phyloP scores from a whole-genome alignment of 2,329 filamentous ascomycete genomes.

The Tolypocladium sp. region DNA sequence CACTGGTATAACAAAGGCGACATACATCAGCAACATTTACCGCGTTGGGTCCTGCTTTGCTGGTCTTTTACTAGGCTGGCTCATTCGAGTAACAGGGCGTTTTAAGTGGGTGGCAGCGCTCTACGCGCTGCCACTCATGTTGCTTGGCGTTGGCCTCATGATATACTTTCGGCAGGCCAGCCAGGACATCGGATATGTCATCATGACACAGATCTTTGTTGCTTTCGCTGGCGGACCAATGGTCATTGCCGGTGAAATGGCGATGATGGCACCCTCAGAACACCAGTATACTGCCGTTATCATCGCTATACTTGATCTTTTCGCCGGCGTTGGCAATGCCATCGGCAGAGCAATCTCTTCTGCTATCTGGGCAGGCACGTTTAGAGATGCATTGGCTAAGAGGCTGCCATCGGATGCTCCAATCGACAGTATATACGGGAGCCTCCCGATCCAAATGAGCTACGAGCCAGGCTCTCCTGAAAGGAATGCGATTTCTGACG shows the following conservation, averaged over 20 bases:
- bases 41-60: constrained; percentile 31
- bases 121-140: constrained; percentile 43
- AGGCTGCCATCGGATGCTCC: constrained; percentile 37
- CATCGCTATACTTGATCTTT: constrained; percentile 50
- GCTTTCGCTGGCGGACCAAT: constrained; percentile 50
- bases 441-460: constrained; percentile 41
- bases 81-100: constrained; percentile 35
- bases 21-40: constrained; percentile 36
- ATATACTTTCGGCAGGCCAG: constrained; percentile 47
- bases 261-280: constrained; percentile 47
- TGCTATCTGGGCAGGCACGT: constrained; percentile 55
- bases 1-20: constrained; percentile 21
- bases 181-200: constrained; percentile 40
- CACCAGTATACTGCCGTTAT: constrained; percentile 53
- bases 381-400: constrained; percentile 38
- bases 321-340: constrained; percentile 51
- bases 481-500: background rate
- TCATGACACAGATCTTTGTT: constrained; percentile 55
- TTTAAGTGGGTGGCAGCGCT: constrained; percentile 42
- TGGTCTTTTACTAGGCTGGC: constrained; percentile 28
- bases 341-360: constrained; percentile 51
- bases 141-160: constrained; percentile 49
- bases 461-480: constrained; percentile 22
- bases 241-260: constrained; percentile 51
- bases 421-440: constrained; percentile 34